phyloP scores from a whole-genome alignment of 768 basidiomycete species.

The Suillus occidentalis region DNA sequence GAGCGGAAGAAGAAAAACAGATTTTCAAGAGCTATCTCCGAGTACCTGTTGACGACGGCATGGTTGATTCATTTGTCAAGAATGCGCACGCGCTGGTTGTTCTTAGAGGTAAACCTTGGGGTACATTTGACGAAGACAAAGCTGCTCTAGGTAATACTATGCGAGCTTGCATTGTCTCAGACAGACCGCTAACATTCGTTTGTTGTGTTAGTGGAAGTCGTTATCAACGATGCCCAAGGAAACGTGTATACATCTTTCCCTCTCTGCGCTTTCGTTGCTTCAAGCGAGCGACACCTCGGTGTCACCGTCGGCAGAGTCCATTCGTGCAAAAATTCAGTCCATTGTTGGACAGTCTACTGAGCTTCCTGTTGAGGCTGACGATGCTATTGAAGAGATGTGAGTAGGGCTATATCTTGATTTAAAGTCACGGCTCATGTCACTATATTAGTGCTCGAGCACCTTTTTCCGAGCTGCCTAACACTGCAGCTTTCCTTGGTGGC shows the following conservation, averaged over 20 bases:
- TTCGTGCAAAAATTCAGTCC: conserved; percentile 50
- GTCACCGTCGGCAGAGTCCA: conserved; percentile 47
- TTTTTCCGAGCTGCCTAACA: conserved; percentile 87
- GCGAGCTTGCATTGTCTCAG: background rate
- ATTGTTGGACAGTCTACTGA: conserved; percentile 50
- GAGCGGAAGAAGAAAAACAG: conserved; percentile 68
- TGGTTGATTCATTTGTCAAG: conserved; percentile 74
- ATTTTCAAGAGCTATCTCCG: conserved; percentile 51
- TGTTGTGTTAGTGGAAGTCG: conserved; percentile 6
- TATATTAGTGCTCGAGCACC: conserved; percentile 68
- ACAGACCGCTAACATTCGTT: background rate
- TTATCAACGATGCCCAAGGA: conserved; percentile 51
- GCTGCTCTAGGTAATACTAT: conserved; percentile 46
- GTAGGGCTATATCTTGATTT: conserved; percentile 29
- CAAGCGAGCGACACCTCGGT: conserved; percentile 29
- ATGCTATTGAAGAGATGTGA: conserved; percentile 78
- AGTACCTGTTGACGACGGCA: conserved; percentile 46
- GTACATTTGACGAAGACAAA: conserved; percentile 50
- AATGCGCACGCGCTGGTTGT: conserved; percentile 75
- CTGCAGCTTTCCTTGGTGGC: conserved; percentile 90
- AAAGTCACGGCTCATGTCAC: conserved; percentile 3
- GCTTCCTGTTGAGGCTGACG: conserved; percentile 55
- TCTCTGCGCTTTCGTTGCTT: conserved; percentile 55
- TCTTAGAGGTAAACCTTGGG: conserved; percentile 64
- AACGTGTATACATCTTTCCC: conserved; percentile 66